Conservation (phyloP, 1,284 basidiomycete genomes). For the Rhodotorula sp. region DNA sequence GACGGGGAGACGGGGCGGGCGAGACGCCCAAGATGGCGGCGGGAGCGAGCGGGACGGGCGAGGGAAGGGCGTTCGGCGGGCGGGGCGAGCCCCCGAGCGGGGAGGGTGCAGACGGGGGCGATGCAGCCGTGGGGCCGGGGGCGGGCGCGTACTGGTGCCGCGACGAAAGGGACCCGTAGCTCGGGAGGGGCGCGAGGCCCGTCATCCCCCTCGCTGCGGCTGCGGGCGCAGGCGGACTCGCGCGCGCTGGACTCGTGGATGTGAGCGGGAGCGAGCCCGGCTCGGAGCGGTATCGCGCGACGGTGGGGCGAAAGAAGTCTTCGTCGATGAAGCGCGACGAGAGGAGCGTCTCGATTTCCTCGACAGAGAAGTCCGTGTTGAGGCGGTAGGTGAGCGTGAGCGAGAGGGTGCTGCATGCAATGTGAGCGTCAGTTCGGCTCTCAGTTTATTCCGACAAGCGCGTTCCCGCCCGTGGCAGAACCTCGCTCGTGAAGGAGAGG, state of each 20-base stretch:
- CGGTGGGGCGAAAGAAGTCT: conserved; percentile 47
- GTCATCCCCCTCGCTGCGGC: not conserved
- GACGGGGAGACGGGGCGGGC: not conserved
- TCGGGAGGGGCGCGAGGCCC: not conserved
- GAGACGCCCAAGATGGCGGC: not conserved
- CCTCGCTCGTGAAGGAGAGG: fast-evolving
- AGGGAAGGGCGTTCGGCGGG: not conserved
- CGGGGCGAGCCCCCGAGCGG: conserved; percentile 4
- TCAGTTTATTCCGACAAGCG: no score
- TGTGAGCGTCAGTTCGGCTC: not conserved
- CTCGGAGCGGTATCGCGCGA: conserved; percentile 21
- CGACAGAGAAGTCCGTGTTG: conserved; percentile 44
- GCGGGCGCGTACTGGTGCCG: conserved; percentile 27
- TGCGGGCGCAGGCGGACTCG: not conserved
- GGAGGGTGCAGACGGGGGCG: not conserved
- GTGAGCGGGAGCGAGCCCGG: conserved; percentile 36
- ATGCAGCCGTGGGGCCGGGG: not conserved
- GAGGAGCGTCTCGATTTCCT: conserved; percentile 46
- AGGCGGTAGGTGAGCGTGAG: conserved; percentile 42
- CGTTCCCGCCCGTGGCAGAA: not conserved
- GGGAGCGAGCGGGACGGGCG: not conserved
- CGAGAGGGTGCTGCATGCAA: conserved; percentile 28
- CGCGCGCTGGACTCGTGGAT: not conserved
- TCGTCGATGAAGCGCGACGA: conserved; percentile 48
- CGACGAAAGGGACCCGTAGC: conserved; percentile 40